phyloP scores from a whole-genome alignment of 768 basidiomycete species.

The Phanerodontia chrysosporium region DNA sequence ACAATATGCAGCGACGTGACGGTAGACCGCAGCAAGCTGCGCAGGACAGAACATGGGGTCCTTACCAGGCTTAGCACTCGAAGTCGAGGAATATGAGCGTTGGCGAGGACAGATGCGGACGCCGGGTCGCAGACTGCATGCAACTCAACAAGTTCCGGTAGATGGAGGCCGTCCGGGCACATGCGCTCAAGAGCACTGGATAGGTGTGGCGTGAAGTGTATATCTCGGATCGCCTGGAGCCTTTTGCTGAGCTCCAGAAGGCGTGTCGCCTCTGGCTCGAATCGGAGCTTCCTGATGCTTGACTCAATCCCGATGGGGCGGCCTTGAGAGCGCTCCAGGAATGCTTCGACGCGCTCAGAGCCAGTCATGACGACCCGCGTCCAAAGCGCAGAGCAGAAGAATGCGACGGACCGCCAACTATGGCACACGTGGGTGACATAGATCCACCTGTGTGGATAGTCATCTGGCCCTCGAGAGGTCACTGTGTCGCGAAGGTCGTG shows the following conservation, averaged over 20 bases:
- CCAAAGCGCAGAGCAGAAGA: not conserved
- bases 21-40: too few species aligned
- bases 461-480: not conserved
- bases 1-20: too few species aligned
- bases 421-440: not conserved
- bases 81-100: too few species aligned
- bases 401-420: not conserved
- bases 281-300: not conserved
- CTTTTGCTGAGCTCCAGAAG: not conserved
- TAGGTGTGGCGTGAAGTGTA: too few species aligned
- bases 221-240: not conserved
- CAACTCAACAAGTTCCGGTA: too few species aligned
- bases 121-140: too few species aligned
- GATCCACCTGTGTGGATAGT: not conserved
- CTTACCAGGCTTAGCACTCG: too few species aligned
- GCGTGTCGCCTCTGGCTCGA: not conserved
- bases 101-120: too few species aligned
- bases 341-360: not conserved
- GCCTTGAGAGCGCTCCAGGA: not conserved
- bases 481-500: not conserved
- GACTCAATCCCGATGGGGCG: not conserved
- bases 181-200: too few species aligned
- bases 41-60: too few species aligned
- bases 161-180: too few species aligned
- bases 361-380: not conserved